Evolutionary conservation across 345 rosid genomes (phyloP), one percentile per base, ranked within the genome.

Genomic region (Eucalyptus pauciflora): DNA sequence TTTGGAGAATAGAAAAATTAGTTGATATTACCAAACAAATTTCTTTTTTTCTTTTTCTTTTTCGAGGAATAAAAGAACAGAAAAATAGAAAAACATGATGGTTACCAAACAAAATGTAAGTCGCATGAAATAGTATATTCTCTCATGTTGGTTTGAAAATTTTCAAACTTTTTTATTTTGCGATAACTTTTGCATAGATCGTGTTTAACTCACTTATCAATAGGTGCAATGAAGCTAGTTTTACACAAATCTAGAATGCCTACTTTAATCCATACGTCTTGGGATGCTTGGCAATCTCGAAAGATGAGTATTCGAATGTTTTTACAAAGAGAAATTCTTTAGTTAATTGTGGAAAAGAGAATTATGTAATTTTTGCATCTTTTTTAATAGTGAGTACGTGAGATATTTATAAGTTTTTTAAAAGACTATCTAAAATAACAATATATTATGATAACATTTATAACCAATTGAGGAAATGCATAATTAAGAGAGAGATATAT

Each of bases 1-100:
- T 52, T 52, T 0, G 5, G 5, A 52, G 10, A 52, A 52, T 20
- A 52, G 0, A 52, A 52, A 52, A 52, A 52, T 3, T 52, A 52
- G 2, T 52, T 52, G 2, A 20, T 52, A 1, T 20, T 52, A 52
- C 54, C 25, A 18, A 52, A 52, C 4, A 0, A 0, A 51, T 33
- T 51, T 7, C 7, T 7, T 45, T 43, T 51, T 7, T 3, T 51
- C 7, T 18, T 7, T 1, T 2, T 0, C 0, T 18, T 52, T 52
- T 52, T 0, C 0, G 0, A 5, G 58, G 25, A 52, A 20, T 10
- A 52, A 52, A 20, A 52, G 25, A 52, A 52, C 0, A 8, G 25
- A 52, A 52, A 52, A 52, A 18, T 7, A 8, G 25, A 52, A 52
- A 52, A 20, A 20, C 58, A 20, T 52, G 25, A 8, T 52, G 24